Base-by-base conservation (phyloP, 176 grass and related monocot genomes). In the Oryza officinalis region DNA sequence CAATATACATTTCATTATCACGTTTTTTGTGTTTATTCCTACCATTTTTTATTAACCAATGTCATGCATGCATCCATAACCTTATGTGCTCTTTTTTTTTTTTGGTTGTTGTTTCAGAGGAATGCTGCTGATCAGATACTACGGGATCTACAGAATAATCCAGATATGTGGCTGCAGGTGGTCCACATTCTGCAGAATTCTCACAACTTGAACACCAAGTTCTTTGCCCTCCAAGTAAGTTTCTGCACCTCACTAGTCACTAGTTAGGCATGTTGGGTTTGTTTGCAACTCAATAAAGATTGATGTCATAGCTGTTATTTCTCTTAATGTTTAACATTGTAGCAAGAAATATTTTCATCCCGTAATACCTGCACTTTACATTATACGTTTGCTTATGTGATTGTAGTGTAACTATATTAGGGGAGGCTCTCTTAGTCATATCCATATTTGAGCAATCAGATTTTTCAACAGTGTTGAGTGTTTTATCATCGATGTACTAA, bases 131-230 rank as follows among this genome's bases (percentile, higher is more conserved):
- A 99, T 83, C 93, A 87, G 81, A 96, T 99, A 74, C 46, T 99
- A 28, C 89, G 97, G 18, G 97, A 99, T 27, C 85, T 99, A 40
- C 97, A 99, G 70, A 99, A 99, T 66, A 99, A 96, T 69, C 93
- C 91, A 2, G 97, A 99, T 64, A 96, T 89, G 74, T 99, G 97
- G 97, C 80, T 99, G 32, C 97, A 99, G 86, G 97, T 99, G 7
- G 97, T 99, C 28, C 93, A 99, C 86, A 94, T 99, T 86, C 81
- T 99, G 66, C 93, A 96, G 74, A 94, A 96, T 71, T 96, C 97
- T 2, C 93, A 99, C 78, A 94, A 88, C 74, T 77, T 99, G 63
- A 99, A 99, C 86, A 96, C 97, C 71, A 99, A 99, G 68, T 99
- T 99, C 75, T 99, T 96, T 79, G 93, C 93, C 20, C 91, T 99